These are phyloP conservation scores for Anthoceros angustus DNA, from an alignment of 225 moss, liverwort and hornwort genomes.

Conservation along the genomic window DNA sequence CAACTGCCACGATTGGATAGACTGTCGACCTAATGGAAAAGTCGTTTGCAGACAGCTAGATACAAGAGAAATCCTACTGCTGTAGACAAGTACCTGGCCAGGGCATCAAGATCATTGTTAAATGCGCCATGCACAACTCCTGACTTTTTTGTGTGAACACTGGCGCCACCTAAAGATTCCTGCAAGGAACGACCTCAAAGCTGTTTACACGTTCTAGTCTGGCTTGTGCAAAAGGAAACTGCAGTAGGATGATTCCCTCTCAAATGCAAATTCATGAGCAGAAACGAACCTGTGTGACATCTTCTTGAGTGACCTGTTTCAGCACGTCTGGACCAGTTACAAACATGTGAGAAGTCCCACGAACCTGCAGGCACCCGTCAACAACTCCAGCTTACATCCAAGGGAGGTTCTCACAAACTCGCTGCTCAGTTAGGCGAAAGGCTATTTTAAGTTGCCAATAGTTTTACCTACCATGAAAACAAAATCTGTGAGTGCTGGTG, in stretches of 20 bases:
- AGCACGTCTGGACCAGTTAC: conserved; percentile 30
- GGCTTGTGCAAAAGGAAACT: neutral
- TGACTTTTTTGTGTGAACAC: conserved; percentile 18
- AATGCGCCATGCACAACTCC: conserved; percentile 27
- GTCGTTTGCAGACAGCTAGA: too few relatives aligned
- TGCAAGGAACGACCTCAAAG: neutral
- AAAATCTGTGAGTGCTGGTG: conserved; percentile 22
- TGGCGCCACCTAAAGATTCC: conserved; percentile 21
- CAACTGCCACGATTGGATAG: too few relatives aligned
- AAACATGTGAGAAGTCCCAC: conserved; percentile 24
- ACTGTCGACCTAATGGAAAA: too few relatives aligned
- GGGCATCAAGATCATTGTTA: conserved; percentile 23
- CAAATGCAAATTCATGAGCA: neutral
- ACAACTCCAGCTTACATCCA: neutral
- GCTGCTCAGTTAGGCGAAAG: neutral
- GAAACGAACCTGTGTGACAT: conserved; percentile 21
- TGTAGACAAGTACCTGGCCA: conserved; percentile 14
- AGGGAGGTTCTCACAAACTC: neutral
- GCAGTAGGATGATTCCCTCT: neutral
- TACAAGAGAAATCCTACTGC: neutral
- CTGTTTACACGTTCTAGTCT: too few relatives aligned
- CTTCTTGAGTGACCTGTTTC: conserved; percentile 24
- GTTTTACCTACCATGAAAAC: conserved; percentile 15
- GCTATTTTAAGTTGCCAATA: neutral
- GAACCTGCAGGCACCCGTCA: conserved; percentile 8